phyloP scores from a whole-genome alignment of 2,329 filamentous ascomycete species.

The Catunica adiposa region DNA sequence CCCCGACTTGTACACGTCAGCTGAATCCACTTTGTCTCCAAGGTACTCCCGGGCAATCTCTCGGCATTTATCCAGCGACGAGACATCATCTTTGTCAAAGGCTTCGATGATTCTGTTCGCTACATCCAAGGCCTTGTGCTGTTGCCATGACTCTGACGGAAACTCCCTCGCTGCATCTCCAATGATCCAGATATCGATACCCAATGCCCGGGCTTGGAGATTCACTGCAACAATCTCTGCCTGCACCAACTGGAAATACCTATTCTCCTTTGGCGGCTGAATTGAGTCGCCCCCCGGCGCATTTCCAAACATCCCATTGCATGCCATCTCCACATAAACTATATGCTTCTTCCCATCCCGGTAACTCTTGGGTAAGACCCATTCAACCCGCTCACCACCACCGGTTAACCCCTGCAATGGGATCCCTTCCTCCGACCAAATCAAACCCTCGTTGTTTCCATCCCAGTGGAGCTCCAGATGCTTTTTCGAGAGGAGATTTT shows the following conservation, averaged over 20 bases:
- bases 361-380: constrained; percentile 70
- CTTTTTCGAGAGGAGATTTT: constrained; percentile 55
- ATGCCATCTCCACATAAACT: constrained; percentile 96
- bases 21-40: constrained; percentile 63
- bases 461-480: constrained; percentile 96
- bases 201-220: constrained; percentile 63
- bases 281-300: constrained; percentile 70
- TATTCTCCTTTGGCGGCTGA: constrained; percentile 75
- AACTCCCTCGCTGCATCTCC: constrained; percentile 85
- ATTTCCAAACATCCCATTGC: constrained; percentile 97
- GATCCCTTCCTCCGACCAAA: constrained; percentile 82
- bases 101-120: constrained; percentile 79
- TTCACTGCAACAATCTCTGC: constrained; percentile 86
- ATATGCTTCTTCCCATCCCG: constrained; percentile 72
- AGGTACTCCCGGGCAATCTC: constrained; percentile 72
- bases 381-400: constrained; percentile 73
- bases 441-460: constrained; percentile 79
- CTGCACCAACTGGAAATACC: constrained; percentile 55
- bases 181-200: constrained; percentile 93
- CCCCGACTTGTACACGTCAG: constrained; percentile 65
- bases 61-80: constrained; percentile 62
- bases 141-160: constrained; percentile 71
- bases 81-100: constrained; percentile 65
- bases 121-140: constrained; percentile 68
- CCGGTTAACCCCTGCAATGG: constrained; percentile 86